Percentiles rank a stretch among this genome's conserved stretches.
phyloP scores from a whole-genome alignment of 2,329 filamentous ascomycete genomes.

The Lomentospora prolificans region DNA sequence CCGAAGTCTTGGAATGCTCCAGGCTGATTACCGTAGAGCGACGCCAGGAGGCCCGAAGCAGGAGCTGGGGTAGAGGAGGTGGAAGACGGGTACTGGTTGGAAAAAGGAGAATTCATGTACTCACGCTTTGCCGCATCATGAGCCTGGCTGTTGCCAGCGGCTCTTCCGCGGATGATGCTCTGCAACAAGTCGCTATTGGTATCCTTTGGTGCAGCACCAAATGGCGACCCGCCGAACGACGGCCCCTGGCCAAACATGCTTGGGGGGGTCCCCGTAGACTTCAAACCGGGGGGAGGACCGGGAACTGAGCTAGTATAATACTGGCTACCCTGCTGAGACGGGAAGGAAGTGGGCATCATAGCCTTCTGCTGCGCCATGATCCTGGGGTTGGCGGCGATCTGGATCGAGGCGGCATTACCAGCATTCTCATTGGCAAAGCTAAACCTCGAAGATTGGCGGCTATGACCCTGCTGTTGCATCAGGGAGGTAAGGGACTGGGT shows the following conservation, averaged over 20 bases:
- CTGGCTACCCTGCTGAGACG: slow-evolving; percentile 52
- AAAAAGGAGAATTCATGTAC: slow-evolving; percentile 90
- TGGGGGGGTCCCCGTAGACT: slow-evolving; percentile 88
- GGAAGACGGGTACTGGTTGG: slow-evolving; percentile 76
- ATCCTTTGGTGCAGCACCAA: slow-evolving; percentile 63
- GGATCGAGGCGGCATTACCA: slow-evolving; percentile 44
- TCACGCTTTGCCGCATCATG: slow-evolving; percentile 95
- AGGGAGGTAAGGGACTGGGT: slow-evolving; percentile 31
- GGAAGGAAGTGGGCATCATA: slow-evolving; percentile 67
- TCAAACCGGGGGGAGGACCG: slow-evolving; percentile 87
- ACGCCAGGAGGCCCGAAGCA: slow-evolving; percentile 83
- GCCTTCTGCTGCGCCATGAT: slow-evolving; percentile 76
- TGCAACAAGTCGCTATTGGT: slow-evolving; percentile 57
- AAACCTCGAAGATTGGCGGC: slow-evolving; percentile 76
- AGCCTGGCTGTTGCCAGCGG: slow-evolving; percentile 57
- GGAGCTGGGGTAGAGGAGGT: slow-evolving; percentile 74
- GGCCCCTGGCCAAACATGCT: slow-evolving; percentile 91
- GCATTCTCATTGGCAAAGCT: slow-evolving; percentile 73
- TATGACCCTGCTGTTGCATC: slow-evolving; percentile 58
- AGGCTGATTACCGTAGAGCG: slow-evolving; percentile 81
- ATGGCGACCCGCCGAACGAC: slow-evolving; percentile 65
- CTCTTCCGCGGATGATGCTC: slow-evolving; percentile 66
- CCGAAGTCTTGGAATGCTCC: slow-evolving; percentile 84
- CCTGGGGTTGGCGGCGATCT: slow-evolving; percentile 68
- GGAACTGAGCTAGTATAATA: slow-evolving; percentile 82